These are phyloP conservation scores for Hansenula lynferdii DNA, from an alignment of 1,139 yeast species.

Conservation along the genomic window DNA sequence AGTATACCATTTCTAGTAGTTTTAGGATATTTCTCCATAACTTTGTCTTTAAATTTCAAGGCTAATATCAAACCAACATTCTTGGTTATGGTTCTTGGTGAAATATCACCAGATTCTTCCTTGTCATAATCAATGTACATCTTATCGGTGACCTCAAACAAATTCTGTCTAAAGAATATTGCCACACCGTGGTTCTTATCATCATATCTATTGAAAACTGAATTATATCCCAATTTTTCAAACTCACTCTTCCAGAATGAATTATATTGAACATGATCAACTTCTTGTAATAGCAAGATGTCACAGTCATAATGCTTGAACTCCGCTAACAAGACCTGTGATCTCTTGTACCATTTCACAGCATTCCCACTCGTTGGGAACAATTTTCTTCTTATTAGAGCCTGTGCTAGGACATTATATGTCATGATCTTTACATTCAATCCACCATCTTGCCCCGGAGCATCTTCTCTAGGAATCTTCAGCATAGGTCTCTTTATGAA, in stretches of 20 bases:
- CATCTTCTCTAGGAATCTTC: constrained; percentile 18
- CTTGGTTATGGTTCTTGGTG: constrained; percentile 57
- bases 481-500: constrained; percentile 60
- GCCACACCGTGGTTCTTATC: constrained; percentile 78
- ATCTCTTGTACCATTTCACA: constrained; percentile 74
- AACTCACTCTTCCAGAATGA: constrained; percentile 63
- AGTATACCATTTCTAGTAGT: constrained; percentile 45
- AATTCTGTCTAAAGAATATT: constrained; percentile 46
- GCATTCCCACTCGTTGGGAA: constrained; percentile 85
- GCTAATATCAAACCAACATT: constrained; percentile 66
- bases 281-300: constrained; percentile 76
- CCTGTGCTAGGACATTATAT: constrained; percentile 77
- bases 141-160: constrained; percentile 47
- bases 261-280: constrained; percentile 60
- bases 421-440: constrained; percentile 50
- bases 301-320: constrained; percentile 64
- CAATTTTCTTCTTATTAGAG: constrained; percentile 67
- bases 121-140: constrained; percentile 59
- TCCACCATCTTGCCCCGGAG: constrained; percentile 26
- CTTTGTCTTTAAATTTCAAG: constrained; percentile 40
- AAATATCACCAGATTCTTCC: constrained; percentile 39
- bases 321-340: constrained; percentile 60
- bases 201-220: constrained; percentile 51
- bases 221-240: constrained; percentile 50
- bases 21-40: constrained; percentile 28